Percentiles rank a stretch among this genome's conserved stretches.
Evolutionary conservation across 805 yeast species (phyloP).

Genomic region (Priceomyces melissophilus): DNA sequence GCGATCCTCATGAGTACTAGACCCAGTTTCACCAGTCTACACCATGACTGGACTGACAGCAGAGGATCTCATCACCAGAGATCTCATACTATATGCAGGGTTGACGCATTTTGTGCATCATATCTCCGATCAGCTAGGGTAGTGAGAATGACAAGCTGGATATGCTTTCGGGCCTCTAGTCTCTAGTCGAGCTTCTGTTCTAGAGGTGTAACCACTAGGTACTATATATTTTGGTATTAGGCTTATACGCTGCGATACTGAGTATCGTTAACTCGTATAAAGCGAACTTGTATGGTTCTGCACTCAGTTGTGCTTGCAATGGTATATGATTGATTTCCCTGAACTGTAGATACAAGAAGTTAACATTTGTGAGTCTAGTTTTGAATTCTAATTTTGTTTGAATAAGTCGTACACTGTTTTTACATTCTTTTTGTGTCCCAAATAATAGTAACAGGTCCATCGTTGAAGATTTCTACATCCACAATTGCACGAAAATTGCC

Average conservation of each 20-base stretch:
- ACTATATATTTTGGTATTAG: constrained; percentile 61
- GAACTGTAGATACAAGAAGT: not conserved
- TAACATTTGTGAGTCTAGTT: not conserved
- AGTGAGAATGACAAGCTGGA: too few relatives aligned
- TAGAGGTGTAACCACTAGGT: too few relatives aligned
- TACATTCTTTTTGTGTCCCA: constrained; percentile 63
- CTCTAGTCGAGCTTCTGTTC: too few relatives aligned
- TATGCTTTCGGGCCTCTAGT: too few relatives aligned
- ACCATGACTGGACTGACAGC: too few relatives aligned
- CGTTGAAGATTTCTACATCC: constrained; percentile 86
- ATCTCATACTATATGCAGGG: too few relatives aligned
- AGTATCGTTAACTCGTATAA: constrained; percentile 52
- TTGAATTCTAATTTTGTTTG: not conserved
- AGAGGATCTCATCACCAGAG: too few relatives aligned
- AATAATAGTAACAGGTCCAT: constrained; percentile 89
- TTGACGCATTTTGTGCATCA: too few relatives aligned
- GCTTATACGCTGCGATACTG: constrained; percentile 52
- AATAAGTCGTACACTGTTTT: constrained; percentile 5
- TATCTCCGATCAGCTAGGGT: too few relatives aligned
- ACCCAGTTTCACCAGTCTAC: too few relatives aligned
- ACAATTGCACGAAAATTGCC: constrained; percentile 97
- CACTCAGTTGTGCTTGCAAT: constrained; percentile 45
- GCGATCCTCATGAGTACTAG: too few relatives aligned
- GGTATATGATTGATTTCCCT: constrained; percentile 9
- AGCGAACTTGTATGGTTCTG: constrained; percentile 47